These are phyloP conservation scores for Metschnikowia sp. DNA, from an alignment of 805 yeast species.

Conservation along the genomic window DNA sequence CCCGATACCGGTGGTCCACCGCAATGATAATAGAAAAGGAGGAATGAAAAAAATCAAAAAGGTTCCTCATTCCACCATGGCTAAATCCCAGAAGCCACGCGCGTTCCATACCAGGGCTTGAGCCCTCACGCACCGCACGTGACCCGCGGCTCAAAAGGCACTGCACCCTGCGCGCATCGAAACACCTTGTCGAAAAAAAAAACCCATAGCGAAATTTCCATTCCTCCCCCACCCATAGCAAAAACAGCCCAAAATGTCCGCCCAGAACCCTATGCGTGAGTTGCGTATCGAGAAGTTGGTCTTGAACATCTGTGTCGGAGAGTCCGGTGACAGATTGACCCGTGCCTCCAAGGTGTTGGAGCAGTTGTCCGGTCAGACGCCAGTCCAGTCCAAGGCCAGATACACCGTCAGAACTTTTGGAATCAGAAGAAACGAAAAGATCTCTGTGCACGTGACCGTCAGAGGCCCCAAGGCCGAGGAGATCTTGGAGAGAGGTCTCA, in stretches of 20 bases:
- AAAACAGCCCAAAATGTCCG: constrained; percentile 18
- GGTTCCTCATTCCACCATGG: no score
- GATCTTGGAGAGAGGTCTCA: constrained; percentile 98
- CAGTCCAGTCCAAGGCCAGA: constrained; percentile 99
- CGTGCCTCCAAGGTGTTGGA: constrained; percentile 99
- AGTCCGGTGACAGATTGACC: constrained; percentile 99
- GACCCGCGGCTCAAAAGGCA: no score
- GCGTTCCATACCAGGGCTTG: no score
- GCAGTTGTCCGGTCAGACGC: constrained; percentile 99
- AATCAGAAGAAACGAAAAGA: constrained; percentile 99
- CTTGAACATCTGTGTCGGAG: constrained; percentile 99
- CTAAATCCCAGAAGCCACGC: no score
- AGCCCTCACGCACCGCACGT: no score
- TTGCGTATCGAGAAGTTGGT: constrained; percentile 98
- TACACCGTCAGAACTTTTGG: constrained; percentile 99
- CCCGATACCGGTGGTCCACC: no score
- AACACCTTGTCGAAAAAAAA: no score
- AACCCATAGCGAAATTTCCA: neutral
- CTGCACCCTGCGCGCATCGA: no score
- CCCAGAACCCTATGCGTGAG: constrained; percentile 97
- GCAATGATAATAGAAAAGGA: no score
- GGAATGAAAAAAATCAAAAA: no score
- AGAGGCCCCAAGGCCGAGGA: constrained; percentile 99
- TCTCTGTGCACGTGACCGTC: constrained; percentile 98
- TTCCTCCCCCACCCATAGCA: constrained; percentile 5